phyloP scores from a whole-genome alignment of 345 rosid species.

The Psidium guajava region DNA sequence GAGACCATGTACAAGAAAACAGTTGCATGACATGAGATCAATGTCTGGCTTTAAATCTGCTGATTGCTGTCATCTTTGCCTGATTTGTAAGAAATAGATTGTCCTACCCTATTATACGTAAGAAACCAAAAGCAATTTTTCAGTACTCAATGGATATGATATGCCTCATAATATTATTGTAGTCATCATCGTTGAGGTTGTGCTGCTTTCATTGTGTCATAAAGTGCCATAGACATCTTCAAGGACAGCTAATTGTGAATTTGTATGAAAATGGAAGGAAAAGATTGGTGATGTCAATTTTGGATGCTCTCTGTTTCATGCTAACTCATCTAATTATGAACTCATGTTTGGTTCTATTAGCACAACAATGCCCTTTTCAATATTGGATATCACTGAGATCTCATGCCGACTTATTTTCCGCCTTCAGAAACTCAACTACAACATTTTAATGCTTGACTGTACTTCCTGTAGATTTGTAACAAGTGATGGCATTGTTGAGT shows the following conservation, averaged over 20 bases:
- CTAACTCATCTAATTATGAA: neutral
- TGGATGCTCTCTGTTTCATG: neutral
- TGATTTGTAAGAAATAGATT: neutral
- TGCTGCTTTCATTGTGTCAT: neutral
- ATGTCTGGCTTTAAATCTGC: neutral
- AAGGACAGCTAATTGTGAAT: neutral
- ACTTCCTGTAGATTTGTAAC: neutral
- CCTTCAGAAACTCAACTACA: neutral
- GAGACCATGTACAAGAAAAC: neutral
- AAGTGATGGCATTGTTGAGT: neutral
- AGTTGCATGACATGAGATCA: neutral
- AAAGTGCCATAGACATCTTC: neutral
- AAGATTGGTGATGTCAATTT: neutral
- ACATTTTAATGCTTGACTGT: neutral
- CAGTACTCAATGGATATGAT: neutral
- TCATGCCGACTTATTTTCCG: neutral
- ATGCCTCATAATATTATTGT: neutral
- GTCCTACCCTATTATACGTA: neutral
- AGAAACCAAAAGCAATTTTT: neutral
- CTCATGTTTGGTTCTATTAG: neutral
- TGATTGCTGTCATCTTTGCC: neutral
- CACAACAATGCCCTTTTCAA: neutral
- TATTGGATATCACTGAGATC: neutral
- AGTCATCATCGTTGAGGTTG: neutral
- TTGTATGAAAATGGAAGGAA: neutral